phyloP scores from a whole-genome alignment of 2,329 filamentous ascomycete species.

The Aspergillus pseudoglaucus region DNA sequence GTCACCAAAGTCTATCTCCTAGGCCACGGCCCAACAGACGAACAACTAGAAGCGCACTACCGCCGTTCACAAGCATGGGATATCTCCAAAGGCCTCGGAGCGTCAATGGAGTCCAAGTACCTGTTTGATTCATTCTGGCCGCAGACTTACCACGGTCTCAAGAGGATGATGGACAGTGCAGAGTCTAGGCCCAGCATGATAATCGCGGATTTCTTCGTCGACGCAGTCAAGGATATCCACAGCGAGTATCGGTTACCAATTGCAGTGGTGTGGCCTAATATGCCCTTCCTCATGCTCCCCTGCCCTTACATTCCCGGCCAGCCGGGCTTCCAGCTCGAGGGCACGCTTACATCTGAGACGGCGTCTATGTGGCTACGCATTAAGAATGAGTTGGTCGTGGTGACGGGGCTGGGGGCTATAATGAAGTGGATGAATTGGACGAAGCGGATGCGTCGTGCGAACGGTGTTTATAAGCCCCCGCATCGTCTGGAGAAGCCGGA shows the following conservation, averaged over 20 bases:
- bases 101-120: constrained; percentile 31
- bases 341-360: constrained; percentile 32
- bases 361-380: constrained; percentile 35
- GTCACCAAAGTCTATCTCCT: constrained; percentile 25
- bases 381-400: constrained; percentile 28
- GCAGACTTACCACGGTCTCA: constrained; percentile 18
- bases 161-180: constrained; percentile 14
- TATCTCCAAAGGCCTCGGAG: constrained; percentile 24
- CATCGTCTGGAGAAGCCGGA: constrained; percentile 31
- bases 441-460: constrained; percentile 26
- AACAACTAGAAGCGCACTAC: constrained; percentile 30
- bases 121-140: constrained; percentile 36
- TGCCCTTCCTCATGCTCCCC: constrained; percentile 35
- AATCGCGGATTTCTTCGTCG: constrained; percentile 41
- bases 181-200: constrained; percentile 34
- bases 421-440: constrained; percentile 25
- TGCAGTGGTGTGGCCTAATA: constrained; percentile 37
- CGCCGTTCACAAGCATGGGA: constrained; percentile 29
- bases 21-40: constrained; percentile 22
- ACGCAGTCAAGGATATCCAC: constrained; percentile 38
- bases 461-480: constrained; percentile 27
- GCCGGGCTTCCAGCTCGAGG: constrained; percentile 38
- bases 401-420: constrained; percentile 25
- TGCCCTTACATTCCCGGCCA: constrained; percentile 38
- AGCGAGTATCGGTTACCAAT: constrained; percentile 33